Percentiles rank a stretch among this genome's conserved stretches.
Evolutionary conservation across 108 stramenopile genomes (phyloP).

Genomic region (Skeletonema marinoi): DNA sequence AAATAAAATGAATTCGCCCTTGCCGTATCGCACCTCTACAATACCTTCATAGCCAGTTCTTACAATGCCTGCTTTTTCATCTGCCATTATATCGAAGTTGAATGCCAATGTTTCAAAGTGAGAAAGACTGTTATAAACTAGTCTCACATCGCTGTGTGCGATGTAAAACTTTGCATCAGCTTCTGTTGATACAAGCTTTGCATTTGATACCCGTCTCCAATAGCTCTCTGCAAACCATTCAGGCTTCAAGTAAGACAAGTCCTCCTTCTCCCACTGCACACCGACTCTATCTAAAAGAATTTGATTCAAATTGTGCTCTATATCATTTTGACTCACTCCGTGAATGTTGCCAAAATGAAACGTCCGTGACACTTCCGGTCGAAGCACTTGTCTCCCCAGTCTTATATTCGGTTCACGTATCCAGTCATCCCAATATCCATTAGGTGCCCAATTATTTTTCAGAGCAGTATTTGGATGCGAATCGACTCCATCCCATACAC

Average conservation of each 20-base stretch:
- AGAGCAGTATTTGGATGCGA: conserved; percentile 58
- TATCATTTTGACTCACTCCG: conserved; percentile 69
- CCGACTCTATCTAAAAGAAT: conserved; percentile 61
- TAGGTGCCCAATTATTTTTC: conserved; percentile 60
- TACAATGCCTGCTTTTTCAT: conserved; percentile 91
- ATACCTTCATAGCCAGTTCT: conserved; percentile 93
- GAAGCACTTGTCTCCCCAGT: conserved; percentile 76
- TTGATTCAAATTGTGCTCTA: conserved; percentile 42
- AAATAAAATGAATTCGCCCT: conserved; percentile 53
- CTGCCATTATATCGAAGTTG: conserved; percentile 72
- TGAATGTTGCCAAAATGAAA: conserved; percentile 82
- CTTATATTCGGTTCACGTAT: conserved; percentile 84
- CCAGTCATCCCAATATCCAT: conserved; percentile 97
- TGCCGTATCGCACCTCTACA: conserved; percentile 68
- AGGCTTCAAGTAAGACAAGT: conserved; percentile 68
- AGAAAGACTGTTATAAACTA: conserved; percentile 56
- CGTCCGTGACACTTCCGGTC: conserved; percentile 87
- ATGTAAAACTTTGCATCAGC: conserved; percentile 47
- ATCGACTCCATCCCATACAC: conserved; percentile 60
- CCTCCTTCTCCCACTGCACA: conserved; percentile 69
- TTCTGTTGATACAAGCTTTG: conserved; percentile 39
- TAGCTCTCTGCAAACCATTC: conserved; percentile 51
- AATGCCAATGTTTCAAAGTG: conserved; percentile 61
- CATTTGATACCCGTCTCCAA: conserved; percentile 43
- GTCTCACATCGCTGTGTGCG: conserved; percentile 40